Base-by-base conservation (phyloP, 2,329 filamentous ascomycete species). In the Botrytis byssoidea region DNA sequence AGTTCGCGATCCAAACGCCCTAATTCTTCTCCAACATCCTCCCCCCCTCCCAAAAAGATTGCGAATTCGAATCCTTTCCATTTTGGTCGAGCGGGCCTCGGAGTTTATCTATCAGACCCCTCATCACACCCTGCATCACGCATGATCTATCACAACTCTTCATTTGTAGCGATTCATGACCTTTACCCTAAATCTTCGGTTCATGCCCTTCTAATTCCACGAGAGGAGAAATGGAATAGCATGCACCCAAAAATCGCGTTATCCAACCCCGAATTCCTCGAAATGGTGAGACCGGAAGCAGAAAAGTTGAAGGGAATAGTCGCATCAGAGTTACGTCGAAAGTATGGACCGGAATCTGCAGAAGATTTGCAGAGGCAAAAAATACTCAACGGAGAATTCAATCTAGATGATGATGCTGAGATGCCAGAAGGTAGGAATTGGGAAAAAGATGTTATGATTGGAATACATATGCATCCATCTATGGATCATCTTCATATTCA, bases 401-500 rank as follows among this genome's bases (percentile, higher is more conserved):
- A 88, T 68, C 83, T 86, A 67, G 90, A 77, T 35, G 82, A 83
- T n/a, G 82, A 73, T 6, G 75, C 77, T 14, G 80, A 85, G 61
- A 83, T 95, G 14, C 94, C 94, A 0, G 76, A 80, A 0, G 95
- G 94, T 0, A 87, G 95, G 37, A 90, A 98, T 83, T 98, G 94
- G 93, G 83, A 85, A 59, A 84, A 85, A 20, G 93, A 96, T 40
- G 87, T 98, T 67, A 88, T 89, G 68, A 88, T 90, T 32, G 96
- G 96, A 22, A 88, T 97, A 12, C 96, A 99, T 83, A 92, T 93
- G 4, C 89, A 91, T 77, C 96, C 96, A 4, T 95, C 92, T 73
- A 98, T 99, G 96, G 91, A 89, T 76, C 94, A 98, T 81, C 81
- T 98, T 72, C 96, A 99, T 83, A 86, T 98, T 6, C 96, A 99